phyloP scores from a whole-genome alignment of 345 rosid genomes.

The Ailanthus altissimus region DNA sequence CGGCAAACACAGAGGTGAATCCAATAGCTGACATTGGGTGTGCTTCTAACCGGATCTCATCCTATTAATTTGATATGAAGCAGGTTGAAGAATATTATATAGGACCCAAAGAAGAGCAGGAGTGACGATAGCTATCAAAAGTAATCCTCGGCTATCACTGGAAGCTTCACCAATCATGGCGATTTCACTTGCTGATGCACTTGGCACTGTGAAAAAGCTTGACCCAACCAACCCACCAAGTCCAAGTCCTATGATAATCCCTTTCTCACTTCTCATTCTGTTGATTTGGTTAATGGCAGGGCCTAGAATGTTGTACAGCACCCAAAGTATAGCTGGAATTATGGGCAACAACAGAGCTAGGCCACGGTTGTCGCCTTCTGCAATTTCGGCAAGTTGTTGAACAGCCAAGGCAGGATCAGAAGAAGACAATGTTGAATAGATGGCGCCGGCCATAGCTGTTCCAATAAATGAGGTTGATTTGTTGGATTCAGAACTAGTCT shows the following conservation, averaged over 20 bases:
- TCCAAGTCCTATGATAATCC: neutral
- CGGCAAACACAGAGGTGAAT: too few relatives aligned
- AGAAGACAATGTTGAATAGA: slow-evolving; percentile 61
- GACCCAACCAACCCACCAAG: slow-evolving; percentile 12
- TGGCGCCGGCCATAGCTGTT: slow-evolving; percentile 66
- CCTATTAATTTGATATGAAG: neutral
- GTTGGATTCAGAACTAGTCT: slow-evolving; percentile 17
- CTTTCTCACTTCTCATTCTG: slow-evolving; percentile 50
- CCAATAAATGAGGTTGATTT: slow-evolving; percentile 30
- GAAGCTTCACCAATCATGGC: slow-evolving; percentile 8
- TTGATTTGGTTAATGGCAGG: slow-evolving; percentile 84
- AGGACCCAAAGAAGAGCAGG: slow-evolving; percentile 9
- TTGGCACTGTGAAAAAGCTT: neutral
- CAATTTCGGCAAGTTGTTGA: slow-evolving; percentile 64
- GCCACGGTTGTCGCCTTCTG: slow-evolving; percentile 80
- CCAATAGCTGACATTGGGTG: too few relatives aligned
- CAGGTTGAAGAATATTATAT: slow-evolving; percentile 10
- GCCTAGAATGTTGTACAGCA: slow-evolving; percentile 79
- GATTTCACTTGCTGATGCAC: slow-evolving; percentile 13
- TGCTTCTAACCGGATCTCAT: neutral
- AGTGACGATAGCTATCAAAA: neutral
- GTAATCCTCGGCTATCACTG: neutral
- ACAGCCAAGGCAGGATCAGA: slow-evolving; percentile 75
- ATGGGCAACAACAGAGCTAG: slow-evolving; percentile 68
- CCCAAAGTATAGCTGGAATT: slow-evolving; percentile 80